Evolutionary conservation across 441 rosid genomes (phyloP), one percentile per base, ranked within the genome.

Genomic region (Erysimum cheiri): DNA sequence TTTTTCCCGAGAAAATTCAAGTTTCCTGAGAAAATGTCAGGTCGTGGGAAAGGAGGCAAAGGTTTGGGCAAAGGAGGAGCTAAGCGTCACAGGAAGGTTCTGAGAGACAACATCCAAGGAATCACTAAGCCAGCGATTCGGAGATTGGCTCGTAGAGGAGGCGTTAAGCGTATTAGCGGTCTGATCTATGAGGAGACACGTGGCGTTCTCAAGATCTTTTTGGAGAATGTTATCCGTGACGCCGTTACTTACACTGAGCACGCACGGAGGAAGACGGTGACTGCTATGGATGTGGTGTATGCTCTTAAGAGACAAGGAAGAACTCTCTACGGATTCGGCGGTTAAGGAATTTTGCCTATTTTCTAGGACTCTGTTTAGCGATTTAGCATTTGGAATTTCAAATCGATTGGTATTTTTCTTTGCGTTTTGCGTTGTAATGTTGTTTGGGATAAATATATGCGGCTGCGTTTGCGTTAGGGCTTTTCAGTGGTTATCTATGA

Each of bases 111-210:
- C 83, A 82, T 82, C 64, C 81, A 78, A 69, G 85, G 85, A 22
- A 81, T 79, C 80, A 81, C 85, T 0, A 81, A 81, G 64, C 85
- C 85, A 4, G 85, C 82, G 39, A 81, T 81, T n/a, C 73, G 85
- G 13, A 69, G 85, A 4, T 67, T 81, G 56, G 85, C 84, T 13
- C 77, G 84, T 15, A 44, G 84, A 39, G 84, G 84, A 4, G 84
- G 84, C 0, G 84, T 81, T 3, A 81, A 81, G 82, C 78, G 85
- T 12, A 81, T 81, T 15, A 81, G 85, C 11, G 85, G 85, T n/a
- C 48, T 81, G 60, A 81, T 81, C 79, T 81, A 81, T n/a, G 85
- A 81, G 36, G 85, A 81, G 79, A 80, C 81, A 3, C 58, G 81
- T 17, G 81, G 81, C 0, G 81, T 78, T 0, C 57, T 78, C 50